Evolutionary conservation across 345 rosid genomes (phyloP), one percentile per base, ranked within the genome.

Genomic region (Euphorbia peplus): DNA sequence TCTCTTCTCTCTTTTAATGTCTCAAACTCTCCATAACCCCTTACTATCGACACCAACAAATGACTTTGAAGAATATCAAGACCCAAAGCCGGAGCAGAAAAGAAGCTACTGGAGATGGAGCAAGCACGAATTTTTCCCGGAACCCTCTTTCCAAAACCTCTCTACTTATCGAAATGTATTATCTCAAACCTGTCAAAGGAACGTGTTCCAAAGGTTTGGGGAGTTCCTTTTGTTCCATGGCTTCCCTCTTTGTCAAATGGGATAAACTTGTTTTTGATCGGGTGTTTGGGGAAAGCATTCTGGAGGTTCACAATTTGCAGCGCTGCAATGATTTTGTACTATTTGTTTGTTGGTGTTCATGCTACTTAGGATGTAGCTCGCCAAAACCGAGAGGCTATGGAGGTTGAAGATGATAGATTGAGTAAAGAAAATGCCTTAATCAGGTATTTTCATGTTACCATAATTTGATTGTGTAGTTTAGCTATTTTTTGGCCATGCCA

Each of bases 211-310:
- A 83, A 75, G 71, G 76, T 83, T 25, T 93, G 97, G 98, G 97
- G 97, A 51, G 89, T 90, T 79, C 95, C 97, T 0, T 72, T 91
- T 12, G 97, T 93, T 70, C 97, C 98, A 16, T 93, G 93, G 93
- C 18, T 93, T 76, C 98, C 96, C 12, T 83, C 92, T 47, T 70
- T 93, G 68, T 93, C 98, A 11, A 84, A 91, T 10, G 83, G 70
- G 66, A 86, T 85, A 90, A 89, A 93, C 73, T 35, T 93, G 56
- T 93, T 89, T 77, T 92, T 93, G 4, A 70, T 93, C 22, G 98
- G 96, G 44, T 91, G 97, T 8, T 79, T 91, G 51, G 97, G 90
- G 14, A 10, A 63, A 46, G 97, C 97, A 35, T 77, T 91, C 79
- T 71, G 81, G 81, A 86, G 96, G 83, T 93, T 91, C 81, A 57